Evolutionary conservation across 2,329 filamentous ascomycete genomes (phyloP).

Genomic region (Alternaria viburni): DNA sequence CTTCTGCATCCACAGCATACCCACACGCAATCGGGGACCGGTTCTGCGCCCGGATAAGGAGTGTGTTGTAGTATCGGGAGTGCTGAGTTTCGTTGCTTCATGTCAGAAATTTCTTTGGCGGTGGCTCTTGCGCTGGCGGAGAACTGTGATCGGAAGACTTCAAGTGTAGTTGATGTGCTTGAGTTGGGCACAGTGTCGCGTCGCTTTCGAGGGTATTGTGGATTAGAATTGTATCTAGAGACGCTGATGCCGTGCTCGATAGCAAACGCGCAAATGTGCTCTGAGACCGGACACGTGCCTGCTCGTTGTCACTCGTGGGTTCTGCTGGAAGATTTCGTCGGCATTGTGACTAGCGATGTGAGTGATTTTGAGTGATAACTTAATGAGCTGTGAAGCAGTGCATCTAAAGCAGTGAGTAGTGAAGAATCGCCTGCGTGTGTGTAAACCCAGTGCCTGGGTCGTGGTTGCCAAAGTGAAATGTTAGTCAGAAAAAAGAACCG

Average conservation of each 20-base stretch:
- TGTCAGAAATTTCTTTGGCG: background rate
- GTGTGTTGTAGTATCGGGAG: background rate
- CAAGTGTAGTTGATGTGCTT: background rate
- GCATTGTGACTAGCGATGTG: background rate
- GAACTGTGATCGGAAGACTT: background rate
- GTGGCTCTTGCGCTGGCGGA: background rate
- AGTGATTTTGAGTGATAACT: background rate
- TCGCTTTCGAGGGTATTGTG: background rate
- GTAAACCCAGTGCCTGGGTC: background rate
- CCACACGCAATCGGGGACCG: constrained; percentile 17
- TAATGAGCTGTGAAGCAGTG: background rate
- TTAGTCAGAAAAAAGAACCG: background rate
- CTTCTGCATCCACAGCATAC: constrained; percentile 19
- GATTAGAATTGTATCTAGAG: background rate
- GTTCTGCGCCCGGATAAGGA: constrained; percentile 15
- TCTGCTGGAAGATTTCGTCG: background rate
- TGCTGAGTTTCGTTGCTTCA: background rate
- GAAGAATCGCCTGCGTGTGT: background rate
- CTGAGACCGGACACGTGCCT: background rate
- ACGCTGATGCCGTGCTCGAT: background rate
- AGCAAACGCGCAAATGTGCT: background rate
- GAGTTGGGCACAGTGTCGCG: background rate
- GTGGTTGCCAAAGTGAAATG: background rate
- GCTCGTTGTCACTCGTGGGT: background rate
- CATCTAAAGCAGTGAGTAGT: background rate